Conservation (phyloP, 768 basidiomycete species). For the Tubosaeta sp. region DNA sequence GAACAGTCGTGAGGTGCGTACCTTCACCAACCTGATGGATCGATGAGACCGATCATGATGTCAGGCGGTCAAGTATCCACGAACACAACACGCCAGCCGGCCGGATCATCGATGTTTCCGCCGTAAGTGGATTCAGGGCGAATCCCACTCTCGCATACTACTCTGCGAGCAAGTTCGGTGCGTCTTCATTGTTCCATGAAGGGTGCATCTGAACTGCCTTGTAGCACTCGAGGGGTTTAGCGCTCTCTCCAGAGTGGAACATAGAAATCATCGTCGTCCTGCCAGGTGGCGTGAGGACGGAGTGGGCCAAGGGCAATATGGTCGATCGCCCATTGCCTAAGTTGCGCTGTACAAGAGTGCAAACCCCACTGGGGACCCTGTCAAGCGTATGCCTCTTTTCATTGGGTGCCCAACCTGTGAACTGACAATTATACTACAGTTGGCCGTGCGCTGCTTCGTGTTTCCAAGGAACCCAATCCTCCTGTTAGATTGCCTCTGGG, state of each 20-base stretch:
- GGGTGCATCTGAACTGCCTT: neutral
- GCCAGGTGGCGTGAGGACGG: constrained; percentile 20
- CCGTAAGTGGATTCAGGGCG: constrained; percentile 12
- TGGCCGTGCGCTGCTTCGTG: too few species aligned
- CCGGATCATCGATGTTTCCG: too few species aligned
- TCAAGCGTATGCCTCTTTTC: too few species aligned
- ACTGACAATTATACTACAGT: too few species aligned
- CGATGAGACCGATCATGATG: neutral
- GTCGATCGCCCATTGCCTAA: constrained; percentile 11
- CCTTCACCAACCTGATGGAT: too few species aligned
- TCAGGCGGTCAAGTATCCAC: constrained; percentile 28
- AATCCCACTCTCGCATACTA: constrained; percentile 17
- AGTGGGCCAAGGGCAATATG: constrained; percentile 19
- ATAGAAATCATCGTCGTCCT: constrained; percentile 22
- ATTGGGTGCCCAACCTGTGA: too few species aligned
- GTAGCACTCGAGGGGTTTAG: constrained; percentile 26
- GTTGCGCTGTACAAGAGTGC: too few species aligned
- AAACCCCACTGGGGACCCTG: too few species aligned
- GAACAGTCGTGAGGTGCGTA: constrained; percentile 23
- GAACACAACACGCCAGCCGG: constrained; percentile 14
- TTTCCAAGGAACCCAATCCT: too few species aligned
- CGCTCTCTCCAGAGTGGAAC: constrained; percentile 23
- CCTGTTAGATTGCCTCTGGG: too few species aligned
- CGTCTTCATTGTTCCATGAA: too few species aligned
- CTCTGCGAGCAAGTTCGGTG: constrained; percentile 3